Percentiles rank a stretch among this genome's conserved stretches.
Evolutionary conservation across 257 asterid species (phyloP).

Genomic region (Petunia secreta): DNA sequence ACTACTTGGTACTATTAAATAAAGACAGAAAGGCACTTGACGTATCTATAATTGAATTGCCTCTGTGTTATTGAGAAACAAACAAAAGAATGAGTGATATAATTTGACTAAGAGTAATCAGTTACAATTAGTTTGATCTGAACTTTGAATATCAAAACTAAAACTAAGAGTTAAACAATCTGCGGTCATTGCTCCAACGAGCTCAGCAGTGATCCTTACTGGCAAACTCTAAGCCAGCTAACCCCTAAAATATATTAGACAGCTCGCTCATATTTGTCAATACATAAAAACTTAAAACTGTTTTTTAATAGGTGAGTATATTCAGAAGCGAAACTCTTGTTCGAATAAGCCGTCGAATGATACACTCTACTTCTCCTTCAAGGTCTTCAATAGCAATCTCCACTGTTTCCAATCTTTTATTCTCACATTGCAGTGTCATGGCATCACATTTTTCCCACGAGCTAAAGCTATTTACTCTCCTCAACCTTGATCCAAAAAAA

Average conservation of each 20-base stretch:
- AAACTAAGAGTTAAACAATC: background rate
- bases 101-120: background rate
- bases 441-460: constrained; percentile 63
- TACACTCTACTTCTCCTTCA: constrained; percentile 67
- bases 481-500: constrained; percentile 50
- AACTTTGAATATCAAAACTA: background rate
- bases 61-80: background rate
- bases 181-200: constrained; percentile 1
- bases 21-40: too few species aligned
- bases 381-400: constrained; percentile 61
- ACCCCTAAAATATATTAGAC: too few species aligned
- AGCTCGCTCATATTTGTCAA: background rate
- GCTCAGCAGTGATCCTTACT: background rate
- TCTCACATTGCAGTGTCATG: constrained; percentile 38
- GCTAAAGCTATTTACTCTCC: constrained; percentile 59
- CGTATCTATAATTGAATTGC: too few species aligned
- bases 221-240: too few species aligned
- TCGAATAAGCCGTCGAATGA: constrained; percentile 63
- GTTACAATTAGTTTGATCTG: constrained; percentile 11
- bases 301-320: constrained; percentile 47
- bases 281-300: too few species aligned
- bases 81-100: background rate
- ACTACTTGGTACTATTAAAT: too few species aligned
- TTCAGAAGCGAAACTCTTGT: constrained; percentile 77
- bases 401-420: constrained; percentile 64